These are phyloP conservation scores for Immersiella caudata DNA, from an alignment of 495 filamentous ascomycete species.

Conservation along the genomic window DNA sequence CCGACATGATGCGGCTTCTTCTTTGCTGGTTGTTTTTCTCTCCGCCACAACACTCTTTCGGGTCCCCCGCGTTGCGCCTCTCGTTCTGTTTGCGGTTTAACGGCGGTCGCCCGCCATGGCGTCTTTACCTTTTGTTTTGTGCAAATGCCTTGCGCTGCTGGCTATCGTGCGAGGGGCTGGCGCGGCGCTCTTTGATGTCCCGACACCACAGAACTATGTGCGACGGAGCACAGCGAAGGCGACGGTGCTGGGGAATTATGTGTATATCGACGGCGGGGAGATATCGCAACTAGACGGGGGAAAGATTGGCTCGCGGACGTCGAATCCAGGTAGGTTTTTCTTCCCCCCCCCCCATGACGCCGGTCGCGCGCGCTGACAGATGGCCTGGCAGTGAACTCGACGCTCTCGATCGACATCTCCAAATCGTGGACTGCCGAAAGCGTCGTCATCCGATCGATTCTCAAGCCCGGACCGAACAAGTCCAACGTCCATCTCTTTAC, in stretches of 20 bases:
- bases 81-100: no score
- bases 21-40: no score
- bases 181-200: no score
- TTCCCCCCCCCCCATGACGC: not conserved
- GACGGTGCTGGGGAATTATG: conserved; percentile 27
- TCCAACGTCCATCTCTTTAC: conserved; percentile 34
- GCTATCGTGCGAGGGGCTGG: no score
- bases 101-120: no score
- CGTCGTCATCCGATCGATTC: conserved; percentile 33
- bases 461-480: conserved; percentile 29
- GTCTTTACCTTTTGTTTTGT: no score
- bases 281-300: conserved; percentile 20
- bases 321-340: not conserved
- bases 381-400: conserved; percentile 8
- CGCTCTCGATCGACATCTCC: conserved; percentile 37
- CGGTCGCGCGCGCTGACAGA: not conserved
- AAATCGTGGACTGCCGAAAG: conserved; percentile 40
- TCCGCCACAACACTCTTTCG: no score
- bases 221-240: not conserved
- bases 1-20: no score
- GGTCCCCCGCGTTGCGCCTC: no score
- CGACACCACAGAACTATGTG: not conserved
- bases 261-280: conserved; percentile 29
- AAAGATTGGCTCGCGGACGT: not conserved
- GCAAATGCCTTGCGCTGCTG: no score